A percentile compares a stretch with the other conserved stretches of the same genome.
Evolutionary conservation across 2,329 filamentous ascomycete species (phyloP).

Genomic region (Piedraia hortae): DNA sequence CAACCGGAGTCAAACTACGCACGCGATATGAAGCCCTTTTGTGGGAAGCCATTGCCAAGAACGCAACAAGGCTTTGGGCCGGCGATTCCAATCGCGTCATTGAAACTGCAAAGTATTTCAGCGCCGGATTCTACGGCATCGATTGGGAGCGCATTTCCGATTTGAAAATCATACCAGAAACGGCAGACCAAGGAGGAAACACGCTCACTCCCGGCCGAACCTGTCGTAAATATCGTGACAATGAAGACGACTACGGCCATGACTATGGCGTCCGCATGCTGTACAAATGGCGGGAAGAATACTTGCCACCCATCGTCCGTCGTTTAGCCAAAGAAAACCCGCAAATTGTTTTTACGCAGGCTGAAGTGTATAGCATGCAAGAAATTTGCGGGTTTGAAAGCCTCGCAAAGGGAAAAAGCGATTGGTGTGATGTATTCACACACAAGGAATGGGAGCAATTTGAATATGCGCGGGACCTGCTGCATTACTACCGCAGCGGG

Average conservation of each 20-base stretch:
- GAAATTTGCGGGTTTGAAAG: conserved; percentile 34
- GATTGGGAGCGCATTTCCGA: conserved; percentile 17
- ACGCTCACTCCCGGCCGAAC: conserved; percentile 28
- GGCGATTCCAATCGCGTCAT: conserved; percentile 26
- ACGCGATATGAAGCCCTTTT: conserved; percentile 25
- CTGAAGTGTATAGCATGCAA: conserved; percentile 30
- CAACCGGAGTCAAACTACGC: conserved; percentile 25
- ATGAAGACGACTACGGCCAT: conserved; percentile 17
- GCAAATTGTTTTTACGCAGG: conserved; percentile 16
- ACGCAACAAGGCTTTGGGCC: conserved; percentile 24
- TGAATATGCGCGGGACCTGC: conserved; percentile 29
- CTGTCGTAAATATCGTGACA: conserved; percentile 15
- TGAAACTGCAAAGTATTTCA: conserved; percentile 28
- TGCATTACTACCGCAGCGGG: conserved; percentile 31
- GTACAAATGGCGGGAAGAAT: conserved; percentile 19
- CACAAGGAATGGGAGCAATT: conserved; percentile 21
- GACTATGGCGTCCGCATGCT: conserved; percentile 23
- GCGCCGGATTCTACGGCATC: conserved; percentile 26
- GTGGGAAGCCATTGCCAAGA: conserved; percentile 6
- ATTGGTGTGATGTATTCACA: conserved; percentile 30
- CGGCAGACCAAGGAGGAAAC: conserved; percentile 21
- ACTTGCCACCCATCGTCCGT: conserved; percentile 19
- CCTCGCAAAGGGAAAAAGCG: conserved; percentile 23
- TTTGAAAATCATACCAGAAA: conserved; percentile 27
- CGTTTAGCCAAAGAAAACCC: conserved; percentile 19